These are phyloP conservation scores for Termitomyces eurrhizus DNA, from an alignment of 768 basidiomycete genomes.

Conservation along the genomic window DNA sequence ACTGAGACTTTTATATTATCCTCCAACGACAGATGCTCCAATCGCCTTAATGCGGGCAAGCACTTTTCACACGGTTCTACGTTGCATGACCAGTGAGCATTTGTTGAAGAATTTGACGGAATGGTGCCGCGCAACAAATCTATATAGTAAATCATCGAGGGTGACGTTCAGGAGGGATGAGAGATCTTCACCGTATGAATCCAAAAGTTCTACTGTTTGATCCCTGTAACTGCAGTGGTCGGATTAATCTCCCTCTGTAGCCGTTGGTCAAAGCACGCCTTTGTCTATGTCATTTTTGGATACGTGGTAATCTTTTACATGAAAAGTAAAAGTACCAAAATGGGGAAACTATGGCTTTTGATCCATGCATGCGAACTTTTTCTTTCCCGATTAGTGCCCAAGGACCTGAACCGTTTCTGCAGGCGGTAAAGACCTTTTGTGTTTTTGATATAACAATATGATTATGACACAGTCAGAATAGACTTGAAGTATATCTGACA, in stretches of 20 bases:
- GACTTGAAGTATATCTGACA: too few relatives aligned
- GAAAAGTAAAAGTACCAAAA: not conserved
- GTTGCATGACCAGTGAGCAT: not conserved
- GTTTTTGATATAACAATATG: too few relatives aligned
- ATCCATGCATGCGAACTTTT: not conserved
- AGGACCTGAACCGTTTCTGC: too few relatives aligned
- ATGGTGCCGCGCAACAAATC: not conserved
- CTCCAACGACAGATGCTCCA: not conserved
- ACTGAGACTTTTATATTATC: not conserved
- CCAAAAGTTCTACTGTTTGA: not conserved
- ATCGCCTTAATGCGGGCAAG: not conserved
- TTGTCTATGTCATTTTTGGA: not conserved
- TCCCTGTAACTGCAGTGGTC: not conserved
- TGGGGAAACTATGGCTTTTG: not conserved
- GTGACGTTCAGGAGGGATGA: not conserved
- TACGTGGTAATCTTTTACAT: not conserved
- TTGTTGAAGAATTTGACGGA: not conserved
- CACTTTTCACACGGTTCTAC: too few relatives aligned
- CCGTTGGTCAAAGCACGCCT: not conserved
- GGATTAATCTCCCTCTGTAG: not conserved
- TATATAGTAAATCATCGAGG: not conserved
- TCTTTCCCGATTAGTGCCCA: not conserved
- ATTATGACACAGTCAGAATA: too few relatives aligned
- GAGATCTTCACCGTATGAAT: not conserved
- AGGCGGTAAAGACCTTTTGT: too few relatives aligned